A percentile compares a stretch with the other conserved stretches of the same genome.
Evolutionary conservation across 2,329 filamentous ascomycete species (phyloP).

Genomic region (Diplodia scrobiculata): DNA sequence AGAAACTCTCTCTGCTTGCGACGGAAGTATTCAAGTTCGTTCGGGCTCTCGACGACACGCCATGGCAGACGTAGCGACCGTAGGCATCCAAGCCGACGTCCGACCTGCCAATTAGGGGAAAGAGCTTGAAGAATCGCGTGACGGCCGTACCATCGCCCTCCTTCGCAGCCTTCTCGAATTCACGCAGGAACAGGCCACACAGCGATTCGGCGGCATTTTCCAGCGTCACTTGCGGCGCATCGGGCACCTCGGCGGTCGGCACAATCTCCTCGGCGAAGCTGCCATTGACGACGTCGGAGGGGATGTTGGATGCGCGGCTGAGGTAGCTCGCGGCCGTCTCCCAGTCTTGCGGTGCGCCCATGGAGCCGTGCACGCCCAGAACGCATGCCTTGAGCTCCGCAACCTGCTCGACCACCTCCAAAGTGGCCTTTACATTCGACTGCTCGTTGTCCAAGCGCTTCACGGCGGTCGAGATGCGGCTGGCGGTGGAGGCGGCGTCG

Average conservation of each 20-base stretch:
- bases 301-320: constrained; percentile 77
- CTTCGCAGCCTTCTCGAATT: constrained; percentile 88
- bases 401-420: constrained; percentile 92
- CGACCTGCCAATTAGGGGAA: constrained; percentile 85
- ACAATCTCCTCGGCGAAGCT: constrained; percentile 90
- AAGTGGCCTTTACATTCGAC: constrained; percentile 82
- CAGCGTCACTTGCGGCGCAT: constrained; percentile 83
- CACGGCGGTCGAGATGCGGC: constrained; percentile 81
- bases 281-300: constrained; percentile 75
- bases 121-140: constrained; percentile 96
- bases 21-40: constrained; percentile 73
- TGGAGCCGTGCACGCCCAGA: constrained; percentile 88
- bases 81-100: constrained; percentile 93
- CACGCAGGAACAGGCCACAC: constrained; percentile 84
- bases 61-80: constrained; percentile 92
- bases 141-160: constrained; percentile 88
- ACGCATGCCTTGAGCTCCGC: constrained; percentile 96
- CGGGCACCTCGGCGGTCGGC: constrained; percentile 91
- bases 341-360: constrained; percentile 98
- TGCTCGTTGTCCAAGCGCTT: constrained; percentile 89
- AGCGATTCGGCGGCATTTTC: constrained; percentile 85
- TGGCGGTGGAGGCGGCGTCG: constrained; percentile 79
- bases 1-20: constrained; percentile 73
- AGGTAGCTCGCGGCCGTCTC: constrained; percentile 92
- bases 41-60: constrained; percentile 81